Base-by-base conservation (phyloP, 495 filamentous ascomycete species). In the Cercophora samala region DNA sequence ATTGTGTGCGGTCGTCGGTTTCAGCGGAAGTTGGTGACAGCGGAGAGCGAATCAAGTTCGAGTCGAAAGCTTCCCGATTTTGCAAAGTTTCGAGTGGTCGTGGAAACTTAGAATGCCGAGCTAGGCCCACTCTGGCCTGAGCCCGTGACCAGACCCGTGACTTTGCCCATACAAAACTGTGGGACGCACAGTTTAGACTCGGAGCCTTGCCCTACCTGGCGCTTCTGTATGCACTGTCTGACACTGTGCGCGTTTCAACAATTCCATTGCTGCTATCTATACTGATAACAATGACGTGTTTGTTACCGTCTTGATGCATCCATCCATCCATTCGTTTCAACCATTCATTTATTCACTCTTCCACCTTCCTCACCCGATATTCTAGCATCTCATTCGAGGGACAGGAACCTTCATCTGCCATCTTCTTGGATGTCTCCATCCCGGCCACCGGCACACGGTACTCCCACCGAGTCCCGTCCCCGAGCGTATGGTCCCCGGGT, bases 391-490 rank as follows among this genome's bases (percentile, higher is more conserved):
- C 77, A 74, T 95, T 94, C 61, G 86, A 89, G 26, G 75, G 73
- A 25, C 86, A 80, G 9, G 75, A 77, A 56, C 85, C 82, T 68
- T 90, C 85, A 72, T 92, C 84, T 11, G 85, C 73, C 66, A 93
- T 82, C 68, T 93, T 89, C 37, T 75, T 76, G 5, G 91, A 90
- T 13, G 84, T 84, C 69, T 92, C 88, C 0, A 77, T 75, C 0
- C 91, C 91, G 2, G 88, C 85, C 29, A 93, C 86, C 1, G 93
- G 93, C 54, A 96, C 78, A 8, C 77, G 73, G 56, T 88, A 88
- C 73, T 90, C 87, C 37, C 85, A 83, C 23, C 73, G 73, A 58
- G 82, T 82, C 0, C 80, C 83, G 0, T 73, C 64, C 0, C 64
- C 76, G 0, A 82, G 75, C 5, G 63, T 25, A n/a, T 66, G 63